phyloP scores from a whole-genome alignment of 495 filamentous ascomycete genomes.

The Annulohypoxylon moriforme region DNA sequence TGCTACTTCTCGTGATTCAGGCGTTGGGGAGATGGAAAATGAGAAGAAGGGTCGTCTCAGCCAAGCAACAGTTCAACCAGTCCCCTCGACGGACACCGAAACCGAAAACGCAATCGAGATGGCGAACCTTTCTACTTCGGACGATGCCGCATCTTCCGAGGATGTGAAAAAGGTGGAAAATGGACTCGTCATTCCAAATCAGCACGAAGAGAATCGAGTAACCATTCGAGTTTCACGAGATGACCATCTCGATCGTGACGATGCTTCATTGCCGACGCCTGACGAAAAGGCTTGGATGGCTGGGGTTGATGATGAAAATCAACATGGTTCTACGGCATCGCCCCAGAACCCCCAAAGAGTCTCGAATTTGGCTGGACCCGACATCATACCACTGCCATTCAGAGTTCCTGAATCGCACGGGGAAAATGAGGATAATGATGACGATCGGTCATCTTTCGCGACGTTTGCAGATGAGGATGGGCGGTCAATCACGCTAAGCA shows the following conservation, averaged over 20 bases:
- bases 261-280: slow-evolving; percentile 41
- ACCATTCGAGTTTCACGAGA: slow-evolving; percentile 57
- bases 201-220: slow-evolving; percentile 47
- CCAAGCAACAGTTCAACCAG: slow-evolving; percentile 34
- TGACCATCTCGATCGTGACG: slow-evolving; percentile 39
- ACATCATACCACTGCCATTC: slow-evolving; percentile 70
- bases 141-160: slow-evolving; percentile 34
- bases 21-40: slow-evolving; percentile 63
- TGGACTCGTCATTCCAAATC: slow-evolving; percentile 49
- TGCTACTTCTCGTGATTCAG: slow-evolving; percentile 60
- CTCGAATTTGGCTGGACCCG: slow-evolving; percentile 46
- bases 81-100: slow-evolving; percentile 42
- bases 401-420: slow-evolving; percentile 59
- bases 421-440: slow-evolving; percentile 48
- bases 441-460: slow-evolving; percentile 69
- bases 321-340: slow-evolving; percentile 34
- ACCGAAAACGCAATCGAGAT: slow-evolving; percentile 51
- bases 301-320: slow-evolving; percentile 46
- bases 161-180: slow-evolving; percentile 45
- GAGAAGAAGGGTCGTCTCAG: slow-evolving; percentile 58
- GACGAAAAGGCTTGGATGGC: slow-evolving; percentile 51
- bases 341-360: slow-evolving; percentile 16
- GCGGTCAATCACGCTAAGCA: slow-evolving; percentile 34
- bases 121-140: slow-evolving; percentile 45
- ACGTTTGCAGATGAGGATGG: slow-evolving; percentile 68